Percentiles rank a stretch among this genome's conserved stretches.
These are phyloP conservation scores for Davidsoniella australis DNA, from an alignment of 2,329 filamentous ascomycete species.

Conservation along the genomic window DNA sequence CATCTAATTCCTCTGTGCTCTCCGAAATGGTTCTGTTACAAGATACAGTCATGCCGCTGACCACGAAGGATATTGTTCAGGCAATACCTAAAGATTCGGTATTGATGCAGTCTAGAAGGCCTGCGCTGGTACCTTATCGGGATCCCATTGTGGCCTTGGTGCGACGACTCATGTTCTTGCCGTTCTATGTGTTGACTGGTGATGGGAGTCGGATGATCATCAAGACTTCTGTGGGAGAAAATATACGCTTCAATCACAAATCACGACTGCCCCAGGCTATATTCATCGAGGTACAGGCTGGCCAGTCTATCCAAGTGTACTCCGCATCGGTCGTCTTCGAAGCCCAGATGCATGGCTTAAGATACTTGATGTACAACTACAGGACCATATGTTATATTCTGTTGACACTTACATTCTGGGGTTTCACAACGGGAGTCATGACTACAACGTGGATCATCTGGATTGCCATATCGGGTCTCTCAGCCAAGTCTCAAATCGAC, in stretches of 20 bases:
- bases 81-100: slow-evolving; percentile 16
- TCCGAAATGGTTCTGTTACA: neutral
- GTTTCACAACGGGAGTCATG: slow-evolving; percentile 51
- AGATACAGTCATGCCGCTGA: neutral
- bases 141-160: slow-evolving; percentile 50
- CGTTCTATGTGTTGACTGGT: slow-evolving; percentile 44
- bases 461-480: slow-evolving; percentile 5
- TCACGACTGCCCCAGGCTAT: slow-evolving; percentile 28
- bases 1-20: neutral
- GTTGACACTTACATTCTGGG: slow-evolving; percentile 61
- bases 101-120: slow-evolving; percentile 49
- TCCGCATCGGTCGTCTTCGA: slow-evolving; percentile 48
- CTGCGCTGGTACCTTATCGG: slow-evolving; percentile 64
- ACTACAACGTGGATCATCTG: slow-evolving; percentile 46
- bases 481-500: neutral
- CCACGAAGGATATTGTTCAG: neutral
- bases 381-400: slow-evolving; percentile 50
- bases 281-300: slow-evolving; percentile 50
- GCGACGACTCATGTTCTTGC: slow-evolving; percentile 44
- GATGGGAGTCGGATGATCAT: slow-evolving; percentile 6
- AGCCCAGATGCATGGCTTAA: slow-evolving; percentile 58
- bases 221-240: slow-evolving; percentile 53
- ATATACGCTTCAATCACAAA: slow-evolving; percentile 39
- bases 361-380: slow-evolving; percentile 79
- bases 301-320: slow-evolving; percentile 61